phyloP scores from a whole-genome alignment of 1,139 yeast genomes.

The Magnusiomyces fungicola region DNA sequence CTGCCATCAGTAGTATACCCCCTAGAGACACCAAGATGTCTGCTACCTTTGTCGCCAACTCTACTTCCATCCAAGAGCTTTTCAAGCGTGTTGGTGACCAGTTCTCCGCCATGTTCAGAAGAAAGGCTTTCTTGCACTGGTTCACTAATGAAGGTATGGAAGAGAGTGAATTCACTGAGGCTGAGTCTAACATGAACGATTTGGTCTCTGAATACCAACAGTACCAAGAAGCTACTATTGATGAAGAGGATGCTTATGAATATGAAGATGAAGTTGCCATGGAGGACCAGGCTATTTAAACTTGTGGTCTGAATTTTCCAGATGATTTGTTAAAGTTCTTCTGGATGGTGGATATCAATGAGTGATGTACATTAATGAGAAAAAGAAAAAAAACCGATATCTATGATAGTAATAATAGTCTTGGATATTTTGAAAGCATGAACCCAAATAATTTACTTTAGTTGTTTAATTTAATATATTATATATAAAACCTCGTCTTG shows the following conservation, averaged over 20 bases:
- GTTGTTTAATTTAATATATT: too few relatives aligned
- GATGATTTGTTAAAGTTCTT: too few relatives aligned
- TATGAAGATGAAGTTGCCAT: slow-evolving; percentile 22
- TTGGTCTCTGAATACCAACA: slow-evolving; percentile 86
- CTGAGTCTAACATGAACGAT: slow-evolving; percentile 78
- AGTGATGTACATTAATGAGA: too few relatives aligned
- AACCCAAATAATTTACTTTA: too few relatives aligned
- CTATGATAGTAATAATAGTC: too few relatives aligned
- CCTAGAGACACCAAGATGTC: slow-evolving; percentile 82
- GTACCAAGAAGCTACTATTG: slow-evolving; percentile 77
- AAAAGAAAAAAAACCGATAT: too few relatives aligned
- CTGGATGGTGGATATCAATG: too few relatives aligned
- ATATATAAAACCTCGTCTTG: too few relatives aligned
- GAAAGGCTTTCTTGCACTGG: slow-evolving; percentile 95
- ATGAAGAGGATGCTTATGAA: slow-evolving; percentile 36
- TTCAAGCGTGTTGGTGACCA: slow-evolving; percentile 87
- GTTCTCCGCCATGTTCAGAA: slow-evolving; percentile 85
- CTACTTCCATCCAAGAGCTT: slow-evolving; percentile 85
- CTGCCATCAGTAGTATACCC: slow-evolving; percentile 86
- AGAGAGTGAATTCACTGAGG: slow-evolving; percentile 87
- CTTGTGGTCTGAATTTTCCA: too few relatives aligned
- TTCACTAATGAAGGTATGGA: slow-evolving; percentile 95
- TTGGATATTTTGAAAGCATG: too few relatives aligned
- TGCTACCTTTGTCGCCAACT: slow-evolving; percentile 87
- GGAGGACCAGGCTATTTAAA: not conserved